Evolutionary conservation across 179 eudicot species (phyloP).

Genomic region (Drosera spatulata): DNA sequence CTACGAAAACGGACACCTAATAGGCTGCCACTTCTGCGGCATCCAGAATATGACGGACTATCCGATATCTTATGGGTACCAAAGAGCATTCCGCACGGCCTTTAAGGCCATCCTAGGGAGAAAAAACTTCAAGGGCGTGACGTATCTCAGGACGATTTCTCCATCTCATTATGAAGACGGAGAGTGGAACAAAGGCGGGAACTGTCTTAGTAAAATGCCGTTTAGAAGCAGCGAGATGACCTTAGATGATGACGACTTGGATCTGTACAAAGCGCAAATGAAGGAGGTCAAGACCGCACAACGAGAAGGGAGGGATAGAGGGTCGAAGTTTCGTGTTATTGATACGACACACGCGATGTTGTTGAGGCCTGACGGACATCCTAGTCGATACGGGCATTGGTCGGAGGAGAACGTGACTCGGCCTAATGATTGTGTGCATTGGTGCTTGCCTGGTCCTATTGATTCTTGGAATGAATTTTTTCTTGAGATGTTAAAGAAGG

Average conservation of each 20-base stretch:
- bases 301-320: conserved; percentile 21
- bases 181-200: too few relatives aligned
- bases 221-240: conserved; percentile 20
- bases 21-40: conserved; percentile 51
- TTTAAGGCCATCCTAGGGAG: too few relatives aligned
- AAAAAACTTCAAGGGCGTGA: conserved; percentile 31
- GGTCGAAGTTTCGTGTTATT: conserved; percentile 26
- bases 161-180: conserved; percentile 65
- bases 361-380: conserved; percentile 60
- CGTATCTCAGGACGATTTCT: conserved; percentile 41
- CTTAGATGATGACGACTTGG: conserved; percentile 31
- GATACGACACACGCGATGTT: conserved; percentile 45
- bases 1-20: conserved; percentile 19
- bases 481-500: too few relatives aligned
- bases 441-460: conserved; percentile 96
- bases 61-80: conserved; percentile 29
- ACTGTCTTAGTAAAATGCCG: conserved; percentile 37
- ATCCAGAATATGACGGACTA: conserved; percentile 20
- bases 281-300: conserved; percentile 36
- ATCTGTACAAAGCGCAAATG: conserved; percentile 36
- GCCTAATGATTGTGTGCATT: conserved; percentile 70
- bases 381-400: too few relatives aligned
- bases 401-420: conserved; percentile 23
- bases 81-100: conserved; percentile 34
- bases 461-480: conserved; percentile 93